phyloP scores from a whole-genome alignment of 2,329 filamentous ascomycete genomes.

The Ophiostoma tasmaniense region DNA sequence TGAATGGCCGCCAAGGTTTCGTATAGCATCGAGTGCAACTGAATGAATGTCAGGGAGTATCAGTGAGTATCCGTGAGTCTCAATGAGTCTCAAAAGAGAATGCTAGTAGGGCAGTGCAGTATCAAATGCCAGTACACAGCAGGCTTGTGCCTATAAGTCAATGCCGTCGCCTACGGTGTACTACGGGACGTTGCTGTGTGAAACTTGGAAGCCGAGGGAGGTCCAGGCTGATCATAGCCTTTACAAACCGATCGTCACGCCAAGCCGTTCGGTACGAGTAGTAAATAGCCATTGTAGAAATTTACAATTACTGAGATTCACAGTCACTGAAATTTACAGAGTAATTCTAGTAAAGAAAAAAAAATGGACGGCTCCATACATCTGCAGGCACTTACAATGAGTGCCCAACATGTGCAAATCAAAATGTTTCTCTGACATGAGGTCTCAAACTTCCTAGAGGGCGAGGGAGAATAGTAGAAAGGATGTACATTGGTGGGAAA shows the following conservation, averaged over 20 bases:
- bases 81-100: no score
- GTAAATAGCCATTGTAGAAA: not conserved
- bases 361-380: not conserved
- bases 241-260: not conserved
- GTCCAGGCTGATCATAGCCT: no score
- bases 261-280: not conserved
- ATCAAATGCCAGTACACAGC: not conserved
- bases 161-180: not conserved
- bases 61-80: no score
- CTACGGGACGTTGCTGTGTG: not conserved
- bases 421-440: not conserved
- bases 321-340: not conserved
- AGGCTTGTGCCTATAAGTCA: not conserved
- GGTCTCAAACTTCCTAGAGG: not conserved
- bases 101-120: no score
- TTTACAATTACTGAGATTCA: no score
- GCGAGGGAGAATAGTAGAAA: not conserved
- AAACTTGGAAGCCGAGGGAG: not conserved
- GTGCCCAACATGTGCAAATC: not conserved
- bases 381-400: not conserved
- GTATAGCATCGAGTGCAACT: not conserved
- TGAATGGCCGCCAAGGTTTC: not conserved
- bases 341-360: no score
- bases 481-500: no score
- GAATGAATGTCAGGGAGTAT: no score